Evolutionary conservation across 352 stramenopile genomes (phyloP), one percentile per base, ranked within the genome.

Genomic region (Phytophthora ramorum): DNA sequence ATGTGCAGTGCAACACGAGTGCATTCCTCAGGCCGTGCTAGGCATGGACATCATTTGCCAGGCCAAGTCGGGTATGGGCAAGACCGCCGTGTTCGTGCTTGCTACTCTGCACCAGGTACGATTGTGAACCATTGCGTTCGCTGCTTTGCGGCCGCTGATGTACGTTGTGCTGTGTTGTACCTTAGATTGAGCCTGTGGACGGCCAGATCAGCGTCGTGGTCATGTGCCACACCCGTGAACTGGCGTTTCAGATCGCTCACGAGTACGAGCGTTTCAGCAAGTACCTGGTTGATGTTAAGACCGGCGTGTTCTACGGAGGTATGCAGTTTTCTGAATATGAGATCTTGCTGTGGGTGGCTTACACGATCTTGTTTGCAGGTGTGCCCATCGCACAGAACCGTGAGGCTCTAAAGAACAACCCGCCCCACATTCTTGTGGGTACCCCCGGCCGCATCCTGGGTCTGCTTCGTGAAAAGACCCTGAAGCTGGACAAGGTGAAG

Each of bases 11-110:
- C 96, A 99, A 80, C 97, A 99, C 76, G 97, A 99, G 83, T 99
- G 97, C 68, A 99, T 99, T 75, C 98, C 98, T 22, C 97, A 99
- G 78, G 98, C 98, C 37, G 96, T 99, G 51, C 89, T 99, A n/a
- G 98, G 98, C 47, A 99, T 99, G 89, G 98, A 99, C 79, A 98
- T 99, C 66, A 97, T 99, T 82, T 99, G 98, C 83, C 98, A 99
- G 80, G 98, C 98, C 61, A 99, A 99, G 90, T 99, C 96, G 40
- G 98, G 98, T 83, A 99, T 99, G 98, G 98, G 98, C 66, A 99
- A 99, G 87, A 99, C 98, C 0, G 98, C 98, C 45, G 98, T 99
- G 34, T 99, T 99, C 74, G 97, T 99, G 6, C 81, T 99, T 46
- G 96, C 98, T 17, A 99, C 98, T 3, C 86, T 99, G 44, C 97